These are phyloP conservation scores for Achaetomium macrosporum DNA, from an alignment of 2,329 filamentous ascomycete genomes.

Conservation along the genomic window DNA sequence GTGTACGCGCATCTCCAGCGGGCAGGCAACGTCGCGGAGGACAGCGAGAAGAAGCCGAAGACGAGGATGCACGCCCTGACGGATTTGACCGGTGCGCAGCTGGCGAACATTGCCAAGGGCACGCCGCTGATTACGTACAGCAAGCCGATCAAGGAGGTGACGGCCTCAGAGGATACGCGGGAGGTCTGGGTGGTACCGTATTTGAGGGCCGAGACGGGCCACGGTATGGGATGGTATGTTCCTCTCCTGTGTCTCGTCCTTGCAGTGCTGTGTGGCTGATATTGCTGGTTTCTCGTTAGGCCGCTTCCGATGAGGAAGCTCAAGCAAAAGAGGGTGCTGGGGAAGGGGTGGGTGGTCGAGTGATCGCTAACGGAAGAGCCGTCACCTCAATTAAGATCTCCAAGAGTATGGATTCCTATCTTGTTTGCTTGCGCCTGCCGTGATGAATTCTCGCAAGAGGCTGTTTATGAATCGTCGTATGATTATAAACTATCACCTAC, in stretches of 20 bases:
- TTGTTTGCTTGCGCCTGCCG: neutral
- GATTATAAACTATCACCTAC: slow-evolving; percentile 22
- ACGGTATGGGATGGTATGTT: slow-evolving; percentile 58
- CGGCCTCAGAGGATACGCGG: slow-evolving; percentile 44
- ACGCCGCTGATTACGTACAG: slow-evolving; percentile 80
- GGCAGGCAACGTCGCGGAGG: slow-evolving; percentile 38
- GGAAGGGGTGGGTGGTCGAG: slow-evolving; percentile 69
- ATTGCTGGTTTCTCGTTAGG: slow-evolving; percentile 29
- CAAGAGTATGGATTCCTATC: slow-evolving; percentile 1
- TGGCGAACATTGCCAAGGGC: slow-evolving; percentile 73
- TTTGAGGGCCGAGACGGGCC: slow-evolving; percentile 61
- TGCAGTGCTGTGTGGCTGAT: neutral
- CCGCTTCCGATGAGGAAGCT: slow-evolving; percentile 81
- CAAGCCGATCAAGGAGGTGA: slow-evolving; percentile 84
- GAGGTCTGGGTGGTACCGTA: slow-evolving; percentile 82
- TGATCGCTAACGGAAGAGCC: slow-evolving; percentile 22
- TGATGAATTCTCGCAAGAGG: slow-evolving; percentile 22
- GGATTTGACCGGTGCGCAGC: slow-evolving; percentile 66
- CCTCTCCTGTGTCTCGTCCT: neutral
- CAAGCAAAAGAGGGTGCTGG: slow-evolving; percentile 66
- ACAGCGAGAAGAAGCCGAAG: slow-evolving; percentile 55
- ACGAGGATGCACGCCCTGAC: slow-evolving; percentile 87
- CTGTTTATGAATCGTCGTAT: slow-evolving; percentile 21
- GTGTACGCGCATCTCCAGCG: slow-evolving; percentile 83
- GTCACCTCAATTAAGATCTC: too few relatives aligned